Percentiles rank a stretch among this genome's conserved stretches.
Evolutionary conservation across 768 basidiomycete genomes (phyloP).

Genomic region (Lentinus tigrinus): DNA sequence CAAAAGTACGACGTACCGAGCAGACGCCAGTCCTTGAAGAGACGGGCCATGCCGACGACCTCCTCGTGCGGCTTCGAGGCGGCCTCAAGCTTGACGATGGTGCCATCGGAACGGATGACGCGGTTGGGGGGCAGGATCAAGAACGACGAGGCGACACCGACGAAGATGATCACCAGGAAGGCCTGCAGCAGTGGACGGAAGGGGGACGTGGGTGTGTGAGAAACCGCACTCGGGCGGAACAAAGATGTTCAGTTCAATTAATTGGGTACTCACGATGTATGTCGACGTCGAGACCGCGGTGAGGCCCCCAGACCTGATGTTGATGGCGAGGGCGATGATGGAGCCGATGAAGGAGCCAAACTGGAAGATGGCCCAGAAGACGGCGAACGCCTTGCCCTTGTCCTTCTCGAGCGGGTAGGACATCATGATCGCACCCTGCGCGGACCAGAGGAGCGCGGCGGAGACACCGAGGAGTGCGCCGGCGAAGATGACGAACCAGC

Average conservation of each 20-base stretch:
- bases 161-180: constrained; percentile 45
- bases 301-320: constrained; percentile 32
- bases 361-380: constrained; percentile 55
- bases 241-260: too few species aligned
- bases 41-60: constrained; percentile 26
- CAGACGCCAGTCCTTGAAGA: constrained; percentile 43
- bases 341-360: constrained; percentile 43
- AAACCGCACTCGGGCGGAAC: not conserved
- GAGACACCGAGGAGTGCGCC: constrained; percentile 51
- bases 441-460: constrained; percentile 54
- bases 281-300: constrained; percentile 39
- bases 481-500: constrained; percentile 47
- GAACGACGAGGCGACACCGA: constrained; percentile 36
- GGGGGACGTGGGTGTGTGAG: too few species aligned
- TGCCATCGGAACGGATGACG: constrained; percentile 41
- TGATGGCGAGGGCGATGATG: constrained; percentile 44
- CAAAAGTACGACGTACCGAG: constrained; percentile 20
- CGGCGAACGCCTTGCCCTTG: constrained; percentile 49
- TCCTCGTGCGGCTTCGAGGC: constrained; percentile 31
- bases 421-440: constrained; percentile 55
- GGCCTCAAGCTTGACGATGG: constrained; percentile 36
- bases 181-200: constrained; percentile 28
- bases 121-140: constrained; percentile 37
- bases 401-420: constrained; percentile 55
- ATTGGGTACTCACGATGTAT: constrained; percentile 32